Conservation (phyloP, 352 stramenopile genomes). For the Globisporangium acanthophoron region DNA sequence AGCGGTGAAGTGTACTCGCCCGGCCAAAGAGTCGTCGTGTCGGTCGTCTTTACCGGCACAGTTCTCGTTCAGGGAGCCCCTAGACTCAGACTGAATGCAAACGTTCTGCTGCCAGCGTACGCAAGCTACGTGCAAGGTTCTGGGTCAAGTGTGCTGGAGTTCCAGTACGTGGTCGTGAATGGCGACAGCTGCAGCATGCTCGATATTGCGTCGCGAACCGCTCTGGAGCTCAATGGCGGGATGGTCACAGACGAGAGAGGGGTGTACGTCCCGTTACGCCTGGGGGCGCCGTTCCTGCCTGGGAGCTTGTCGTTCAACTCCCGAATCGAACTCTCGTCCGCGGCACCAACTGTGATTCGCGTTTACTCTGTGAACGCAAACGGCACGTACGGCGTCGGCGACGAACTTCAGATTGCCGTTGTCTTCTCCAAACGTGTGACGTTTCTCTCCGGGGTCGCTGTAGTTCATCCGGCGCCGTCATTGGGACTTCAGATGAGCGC, state of each 20-base stretch:
- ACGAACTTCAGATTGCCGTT: slow-evolving; percentile 40
- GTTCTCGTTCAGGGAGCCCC: slow-evolving; percentile 52
- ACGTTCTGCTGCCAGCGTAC: slow-evolving; percentile 22
- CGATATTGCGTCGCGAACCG: slow-evolving; percentile 38
- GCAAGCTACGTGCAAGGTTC: slow-evolving; percentile 53
- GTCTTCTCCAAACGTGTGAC: slow-evolving; percentile 37
- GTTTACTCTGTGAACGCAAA: slow-evolving; percentile 30
- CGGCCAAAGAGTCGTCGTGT: slow-evolving; percentile 52
- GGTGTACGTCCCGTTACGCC: slow-evolving; percentile 41
- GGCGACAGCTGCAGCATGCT: slow-evolving; percentile 41
- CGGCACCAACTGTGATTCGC: slow-evolving; percentile 25
- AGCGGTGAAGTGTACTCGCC: slow-evolving; percentile 46
- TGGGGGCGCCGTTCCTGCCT: slow-evolving; percentile 20
- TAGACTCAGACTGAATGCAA: slow-evolving; percentile 42
- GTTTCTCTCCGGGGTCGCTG: not conserved
- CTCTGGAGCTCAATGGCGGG: slow-evolving; percentile 45
- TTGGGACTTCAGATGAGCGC: slow-evolving; percentile 34
- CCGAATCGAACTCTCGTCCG: slow-evolving; percentile 40
- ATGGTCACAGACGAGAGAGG: slow-evolving; percentile 39
- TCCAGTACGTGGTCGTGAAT: slow-evolving; percentile 45
- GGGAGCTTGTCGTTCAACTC: slow-evolving; percentile 42
- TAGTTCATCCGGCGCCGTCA: slow-evolving; percentile 12
- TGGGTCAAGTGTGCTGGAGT: slow-evolving; percentile 31
- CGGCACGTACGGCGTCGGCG: slow-evolving; percentile 38
- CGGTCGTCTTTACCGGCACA: slow-evolving; percentile 34